These are phyloP conservation scores for Linderniella brevidens DNA, from an alignment of 257 asterid genomes.

Conservation along the genomic window DNA sequence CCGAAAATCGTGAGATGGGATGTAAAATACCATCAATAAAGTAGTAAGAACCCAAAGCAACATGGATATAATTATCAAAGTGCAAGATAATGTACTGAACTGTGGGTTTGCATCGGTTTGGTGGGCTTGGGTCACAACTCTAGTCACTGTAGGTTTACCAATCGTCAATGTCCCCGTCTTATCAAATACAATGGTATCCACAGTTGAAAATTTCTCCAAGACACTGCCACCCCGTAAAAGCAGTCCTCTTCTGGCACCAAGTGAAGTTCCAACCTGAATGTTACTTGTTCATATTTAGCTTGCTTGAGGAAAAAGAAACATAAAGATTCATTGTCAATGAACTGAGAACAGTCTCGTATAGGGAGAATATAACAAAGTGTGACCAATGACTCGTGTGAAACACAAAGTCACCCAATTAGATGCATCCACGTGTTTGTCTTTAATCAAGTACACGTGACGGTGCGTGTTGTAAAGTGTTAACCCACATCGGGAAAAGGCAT, in stretches of 20 bases:
- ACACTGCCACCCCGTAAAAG: constrained; percentile 97
- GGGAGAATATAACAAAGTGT: no score
- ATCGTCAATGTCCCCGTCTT: constrained; percentile 92
- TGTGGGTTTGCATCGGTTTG: constrained; percentile 25
- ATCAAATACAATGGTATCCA: constrained; percentile 77
- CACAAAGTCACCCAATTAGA: no score
- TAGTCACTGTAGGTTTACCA: constrained; percentile 85
- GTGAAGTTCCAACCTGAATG: constrained; percentile 95
- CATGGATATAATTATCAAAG: constrained; percentile 8
- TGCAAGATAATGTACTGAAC: constrained; percentile 29
- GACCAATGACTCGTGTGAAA: no score
- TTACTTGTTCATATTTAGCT: background rate
- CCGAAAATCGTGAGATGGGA: no score
- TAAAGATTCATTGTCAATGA: no score
- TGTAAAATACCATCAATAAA: no score
- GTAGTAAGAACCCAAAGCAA: constrained; percentile 3
- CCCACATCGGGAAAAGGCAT: background rate
- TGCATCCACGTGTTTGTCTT: no score
- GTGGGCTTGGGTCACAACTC: constrained; percentile 32
- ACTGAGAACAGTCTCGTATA: no score
- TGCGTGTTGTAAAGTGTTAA: no score
- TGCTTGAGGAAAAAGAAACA: background rate
- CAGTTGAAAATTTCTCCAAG: constrained; percentile 72
- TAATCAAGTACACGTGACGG: no score
- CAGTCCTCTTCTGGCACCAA: constrained; percentile 92